These are phyloP conservation scores for Mycena olivaceomarginata DNA, from an alignment of 768 basidiomycete genomes.

Conservation along the genomic window DNA sequence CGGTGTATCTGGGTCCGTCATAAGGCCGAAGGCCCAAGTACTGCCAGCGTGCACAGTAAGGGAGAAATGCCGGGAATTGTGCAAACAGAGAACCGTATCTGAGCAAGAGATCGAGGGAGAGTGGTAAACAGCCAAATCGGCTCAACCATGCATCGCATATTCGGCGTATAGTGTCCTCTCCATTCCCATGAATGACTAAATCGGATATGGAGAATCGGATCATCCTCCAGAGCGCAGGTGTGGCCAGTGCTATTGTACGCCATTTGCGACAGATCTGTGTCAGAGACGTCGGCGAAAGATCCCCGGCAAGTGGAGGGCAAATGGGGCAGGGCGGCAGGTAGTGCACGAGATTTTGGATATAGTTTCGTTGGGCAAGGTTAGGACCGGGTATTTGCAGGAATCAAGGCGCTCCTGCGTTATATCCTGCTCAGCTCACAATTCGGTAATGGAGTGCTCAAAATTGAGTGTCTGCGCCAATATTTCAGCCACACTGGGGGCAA, in stretches of 20 bases:
- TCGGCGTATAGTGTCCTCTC: no score
- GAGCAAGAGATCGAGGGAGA: not conserved
- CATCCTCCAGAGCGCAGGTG: no score
- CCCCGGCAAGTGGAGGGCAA: not conserved
- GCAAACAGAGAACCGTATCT: no score
- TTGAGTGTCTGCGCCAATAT: no score
- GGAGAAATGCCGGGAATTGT: not conserved
- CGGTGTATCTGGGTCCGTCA: no score
- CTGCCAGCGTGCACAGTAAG: not conserved
- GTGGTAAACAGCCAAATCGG: not conserved
- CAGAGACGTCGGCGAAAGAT: not conserved
- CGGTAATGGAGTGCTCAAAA: not conserved
- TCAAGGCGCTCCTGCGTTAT: constrained; percentile 11
- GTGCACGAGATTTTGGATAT: not conserved
- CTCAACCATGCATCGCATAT: not conserved
- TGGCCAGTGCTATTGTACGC: not conserved
- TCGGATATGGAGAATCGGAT: not conserved
- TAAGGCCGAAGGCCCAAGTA: not conserved
- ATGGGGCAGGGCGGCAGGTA: not conserved
- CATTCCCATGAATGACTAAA: not conserved
- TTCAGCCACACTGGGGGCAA: no score
- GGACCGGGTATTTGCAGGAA: not conserved
- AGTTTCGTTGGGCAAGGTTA: not conserved
- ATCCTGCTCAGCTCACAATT: not conserved
- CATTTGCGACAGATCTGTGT: not conserved